Evolutionary conservation across 2,329 filamentous ascomycete genomes (phyloP).

Genomic region (Alternaria ethzedia): DNA sequence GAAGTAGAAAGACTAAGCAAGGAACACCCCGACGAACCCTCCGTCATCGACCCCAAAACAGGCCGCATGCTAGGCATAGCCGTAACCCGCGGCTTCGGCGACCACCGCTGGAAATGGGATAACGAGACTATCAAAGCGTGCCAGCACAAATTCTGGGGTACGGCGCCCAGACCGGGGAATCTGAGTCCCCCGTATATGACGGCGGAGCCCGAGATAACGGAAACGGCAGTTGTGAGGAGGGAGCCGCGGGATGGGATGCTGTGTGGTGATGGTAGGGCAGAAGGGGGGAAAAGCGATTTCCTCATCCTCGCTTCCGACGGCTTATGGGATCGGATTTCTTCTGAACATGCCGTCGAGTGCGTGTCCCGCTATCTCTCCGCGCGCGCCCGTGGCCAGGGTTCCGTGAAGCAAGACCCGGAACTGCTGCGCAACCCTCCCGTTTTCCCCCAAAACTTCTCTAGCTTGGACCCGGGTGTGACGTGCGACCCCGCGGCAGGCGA

Average conservation of each 20-base stretch:
- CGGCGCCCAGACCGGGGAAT: conserved; percentile 52
- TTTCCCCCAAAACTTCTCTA: conserved; percentile 8
- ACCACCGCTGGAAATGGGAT: conserved; percentile 72
- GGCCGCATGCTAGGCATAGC: conserved; percentile 68
- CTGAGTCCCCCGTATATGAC: conserved; percentile 71
- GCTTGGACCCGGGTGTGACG: conserved; percentile 43
- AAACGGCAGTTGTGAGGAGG: conserved; percentile 57
- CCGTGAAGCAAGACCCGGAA: conserved; percentile 24
- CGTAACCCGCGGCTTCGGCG: conserved; percentile 71
- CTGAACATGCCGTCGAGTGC: conserved; percentile 63
- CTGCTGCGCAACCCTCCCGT: conserved; percentile 9
- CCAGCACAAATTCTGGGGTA: conserved; percentile 58
- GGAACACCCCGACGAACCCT: conserved; percentile 68
- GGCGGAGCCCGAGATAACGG: conserved; percentile 69
- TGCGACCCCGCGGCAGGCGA: conserved; percentile 42
- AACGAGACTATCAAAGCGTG: conserved; percentile 55
- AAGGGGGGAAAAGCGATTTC: conserved; percentile 56
- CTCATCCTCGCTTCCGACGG: conserved; percentile 72
- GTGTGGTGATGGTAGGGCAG: neutral
- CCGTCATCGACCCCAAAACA: conserved; percentile 59
- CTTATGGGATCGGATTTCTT: conserved; percentile 68
- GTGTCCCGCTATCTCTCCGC: conserved; percentile 62
- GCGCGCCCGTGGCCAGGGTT: conserved; percentile 33
- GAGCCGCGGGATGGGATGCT: conserved; percentile 10
- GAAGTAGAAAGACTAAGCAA: conserved; percentile 63